Conservation (phyloP, 805 yeast species). For the Metschnikowia corniflorae region DNA sequence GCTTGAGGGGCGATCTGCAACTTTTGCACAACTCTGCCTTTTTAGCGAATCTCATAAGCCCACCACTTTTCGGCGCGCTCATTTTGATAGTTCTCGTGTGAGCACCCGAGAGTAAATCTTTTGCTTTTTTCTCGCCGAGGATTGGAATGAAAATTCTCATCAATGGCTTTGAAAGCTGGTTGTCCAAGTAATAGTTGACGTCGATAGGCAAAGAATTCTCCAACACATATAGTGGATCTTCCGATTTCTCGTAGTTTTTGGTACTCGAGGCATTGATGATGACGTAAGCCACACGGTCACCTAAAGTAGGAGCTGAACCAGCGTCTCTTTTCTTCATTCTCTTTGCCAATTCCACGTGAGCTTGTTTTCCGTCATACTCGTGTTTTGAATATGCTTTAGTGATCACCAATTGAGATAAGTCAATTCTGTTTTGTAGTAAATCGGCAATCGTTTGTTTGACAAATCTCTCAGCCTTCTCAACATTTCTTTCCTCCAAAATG, state of each 20-base stretch:
- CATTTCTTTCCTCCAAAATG: slow-evolving; percentile 84
- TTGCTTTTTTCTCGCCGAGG: slow-evolving; percentile 79
- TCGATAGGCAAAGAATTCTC: slow-evolving; percentile 93
- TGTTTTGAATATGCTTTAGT: slow-evolving; percentile 86
- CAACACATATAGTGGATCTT: slow-evolving; percentile 90
- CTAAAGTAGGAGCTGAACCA: slow-evolving; percentile 94
- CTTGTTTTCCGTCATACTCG: slow-evolving; percentile 94
- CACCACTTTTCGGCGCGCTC: slow-evolving; percentile 77
- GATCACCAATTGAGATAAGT: slow-evolving; percentile 88
- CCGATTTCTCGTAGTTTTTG: slow-evolving; percentile 92
- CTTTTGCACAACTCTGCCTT: slow-evolving; percentile 85
- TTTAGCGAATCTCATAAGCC: slow-evolving; percentile 86
- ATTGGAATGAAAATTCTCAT: slow-evolving; percentile 94
- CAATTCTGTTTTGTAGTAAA: slow-evolving; percentile 84
- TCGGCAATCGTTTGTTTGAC: slow-evolving; percentile 89
- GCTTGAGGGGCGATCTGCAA: slow-evolving; percentile 76
- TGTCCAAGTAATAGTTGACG: slow-evolving; percentile 88
- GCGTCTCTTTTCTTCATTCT: slow-evolving; percentile 95
- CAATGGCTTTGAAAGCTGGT: slow-evolving; percentile 89
- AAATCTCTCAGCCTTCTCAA: slow-evolving; percentile 75
- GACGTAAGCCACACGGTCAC: slow-evolving; percentile 98
- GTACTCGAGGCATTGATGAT: slow-evolving; percentile 76
- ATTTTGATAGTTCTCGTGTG: slow-evolving; percentile 77
- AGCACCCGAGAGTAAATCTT: slow-evolving; percentile 73
- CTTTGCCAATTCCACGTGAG: slow-evolving; percentile 94